A percentile compares a stretch with the other conserved stretches of the same genome.
phyloP scores from a whole-genome alignment of 768 basidiomycete genomes.

The Kwoniella mangroviensis region DNA sequence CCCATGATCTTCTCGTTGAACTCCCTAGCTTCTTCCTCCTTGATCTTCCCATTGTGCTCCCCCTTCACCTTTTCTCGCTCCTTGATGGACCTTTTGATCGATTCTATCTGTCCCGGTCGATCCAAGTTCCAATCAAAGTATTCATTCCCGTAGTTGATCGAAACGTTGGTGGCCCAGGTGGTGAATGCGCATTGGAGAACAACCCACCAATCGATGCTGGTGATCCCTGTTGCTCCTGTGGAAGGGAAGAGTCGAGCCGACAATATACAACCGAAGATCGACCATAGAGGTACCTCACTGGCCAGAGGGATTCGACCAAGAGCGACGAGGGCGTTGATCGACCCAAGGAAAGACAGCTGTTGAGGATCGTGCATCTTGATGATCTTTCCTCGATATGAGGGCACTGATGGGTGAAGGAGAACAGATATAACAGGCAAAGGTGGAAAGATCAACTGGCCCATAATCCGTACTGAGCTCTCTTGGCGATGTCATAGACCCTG shows the following conservation, averaged over 20 bases:
- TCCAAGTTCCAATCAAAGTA: conserved; percentile 45
- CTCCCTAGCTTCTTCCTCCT: conserved; percentile 13
- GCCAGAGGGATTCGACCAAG: conserved; percentile 43
- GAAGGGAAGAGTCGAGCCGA: conserved; percentile 29
- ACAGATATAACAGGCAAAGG: no score
- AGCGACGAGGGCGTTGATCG: conserved; percentile 31
- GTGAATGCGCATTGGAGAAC: conserved; percentile 35
- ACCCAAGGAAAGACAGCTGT: conserved; percentile 26
- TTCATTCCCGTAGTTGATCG: conserved; percentile 46
- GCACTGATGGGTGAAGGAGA: background rate
- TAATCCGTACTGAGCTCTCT: no score
- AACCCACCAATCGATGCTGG: conserved; percentile 27
- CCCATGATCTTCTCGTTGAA: conserved; percentile 43
- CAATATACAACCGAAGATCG: conserved; percentile 35
- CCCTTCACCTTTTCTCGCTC: conserved; percentile 4
- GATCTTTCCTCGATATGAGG: background rate
- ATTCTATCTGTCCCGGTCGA: conserved; percentile 31
- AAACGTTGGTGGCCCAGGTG: conserved; percentile 41
- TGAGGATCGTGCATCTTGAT: conserved; percentile 35
- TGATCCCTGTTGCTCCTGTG: conserved; percentile 2
- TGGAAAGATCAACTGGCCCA: no score
- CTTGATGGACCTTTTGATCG: conserved; percentile 10
- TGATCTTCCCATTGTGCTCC: background rate
- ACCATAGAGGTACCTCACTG: conserved; percentile 37
- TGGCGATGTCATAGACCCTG: no score